Evolutionary conservation across 2,329 filamentous ascomycete species (phyloP), one percentile per base, ranked within the genome.

Genomic region (Fusarium guadeloupense): DNA sequence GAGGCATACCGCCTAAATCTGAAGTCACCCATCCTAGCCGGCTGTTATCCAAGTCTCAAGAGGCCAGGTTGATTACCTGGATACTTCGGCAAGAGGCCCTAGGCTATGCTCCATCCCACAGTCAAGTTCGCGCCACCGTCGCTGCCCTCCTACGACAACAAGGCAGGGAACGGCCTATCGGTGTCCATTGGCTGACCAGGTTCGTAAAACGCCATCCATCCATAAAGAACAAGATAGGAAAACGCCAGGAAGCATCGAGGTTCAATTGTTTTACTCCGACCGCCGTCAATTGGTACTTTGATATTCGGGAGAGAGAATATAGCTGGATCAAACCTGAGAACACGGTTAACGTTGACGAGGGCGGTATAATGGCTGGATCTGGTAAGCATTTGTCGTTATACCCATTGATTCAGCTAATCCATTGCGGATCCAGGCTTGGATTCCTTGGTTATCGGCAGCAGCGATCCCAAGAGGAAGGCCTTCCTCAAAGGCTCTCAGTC

Each of bases 401-500:
- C 37, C 37, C 26, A n/a, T 26, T n/a, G 16, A 28, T 28, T 9
- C 26, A 9, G 12, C 26, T 28, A 28, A 28, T 12, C 26, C 26
- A 9, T 9, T 28, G n/a, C n/a, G 9, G 26, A 9, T 28, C 12
- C 8, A 40, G 38, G 38, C 6, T 23, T 40, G 19, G 23, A 40
- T 28, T 19, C n/a, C 38, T 19, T 57, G 28, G 54, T 57, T 14
- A 23, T 57, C 10, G 54, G 54, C 16, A 51, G 46, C 17, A 14
- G 12, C 5, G 41, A 51, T 13, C 54, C 41, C 4, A 51, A 52
- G 41, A 25, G 21, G 17, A 52, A 45, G 49, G 46, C 46, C 10
- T 34, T 45, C 13, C 42, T 58, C 25, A 58, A 53, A 30, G 54
- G 54, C 17, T 20, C 48, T n/a, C 48, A 58, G 19, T 30, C 54